phyloP scores from a whole-genome alignment of 2,329 filamentous ascomycete species.

The Colletotrichum orbiculare region DNA sequence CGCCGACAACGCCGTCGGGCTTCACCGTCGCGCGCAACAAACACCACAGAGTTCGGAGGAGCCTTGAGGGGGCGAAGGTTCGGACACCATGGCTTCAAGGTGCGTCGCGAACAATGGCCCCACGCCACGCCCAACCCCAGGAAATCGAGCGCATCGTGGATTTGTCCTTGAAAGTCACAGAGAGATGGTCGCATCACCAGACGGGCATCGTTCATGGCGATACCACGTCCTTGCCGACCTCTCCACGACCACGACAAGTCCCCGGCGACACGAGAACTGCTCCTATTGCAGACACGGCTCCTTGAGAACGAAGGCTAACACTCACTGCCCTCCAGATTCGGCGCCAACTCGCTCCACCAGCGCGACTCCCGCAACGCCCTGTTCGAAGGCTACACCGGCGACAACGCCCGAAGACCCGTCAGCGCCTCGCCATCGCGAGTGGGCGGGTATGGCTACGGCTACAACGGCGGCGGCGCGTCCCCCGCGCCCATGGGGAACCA shows the following conservation, averaged over 20 bases:
- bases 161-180: not conserved
- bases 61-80: conserved; percentile 5
- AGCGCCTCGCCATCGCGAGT: conserved; percentile 57
- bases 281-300: too few relatives aligned
- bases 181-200: too few relatives aligned
- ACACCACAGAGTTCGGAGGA: not conserved
- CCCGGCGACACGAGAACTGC: too few relatives aligned
- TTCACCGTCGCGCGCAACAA: conserved; percentile 6
- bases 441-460: conserved; percentile 64
- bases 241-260: too few relatives aligned
- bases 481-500: conserved; percentile 34
- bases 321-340: conserved; percentile 64
- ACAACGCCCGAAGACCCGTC: conserved; percentile 54
- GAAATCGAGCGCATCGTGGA: conserved; percentile 15
- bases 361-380: conserved; percentile 78
- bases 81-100: conserved; percentile 36
- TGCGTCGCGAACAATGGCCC: conserved; percentile 34
- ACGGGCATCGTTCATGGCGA: too few relatives aligned
- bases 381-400: conserved; percentile 76
- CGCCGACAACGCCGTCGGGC: not conserved
- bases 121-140: not conserved
- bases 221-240: too few relatives aligned
- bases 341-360: conserved; percentile 76
- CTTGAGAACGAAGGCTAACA: not conserved
- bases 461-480: conserved; percentile 39